Evolutionary conservation across 768 basidiomycete genomes (phyloP), one percentile per base, ranked within the genome.

Genomic region (Hygrophorus pudorinus): DNA sequence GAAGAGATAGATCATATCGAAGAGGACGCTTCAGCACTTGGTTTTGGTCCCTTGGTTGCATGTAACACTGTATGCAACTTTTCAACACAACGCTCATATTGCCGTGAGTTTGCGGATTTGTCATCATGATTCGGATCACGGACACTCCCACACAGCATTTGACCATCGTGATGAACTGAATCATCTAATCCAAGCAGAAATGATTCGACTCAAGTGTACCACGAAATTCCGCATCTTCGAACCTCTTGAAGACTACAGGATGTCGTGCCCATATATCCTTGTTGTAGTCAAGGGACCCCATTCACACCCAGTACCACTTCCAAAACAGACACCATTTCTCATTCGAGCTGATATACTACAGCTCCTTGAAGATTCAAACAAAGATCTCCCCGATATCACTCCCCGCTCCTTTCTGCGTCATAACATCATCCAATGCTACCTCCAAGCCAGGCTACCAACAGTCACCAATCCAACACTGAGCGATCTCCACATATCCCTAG

Each of bases 401-500:
- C 53, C 53, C 0, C 45, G 57, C 2, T 33, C 43, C 1, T 54
- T 62, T 27, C 30, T 62, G 0, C 43, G 52, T 1, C 56, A 62
- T 38, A 52, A 57, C 7, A 27, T 48, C 1, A 36, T 53, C 4
- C 38, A 48, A 20, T 24, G 48, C 2, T 53, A 48, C 24, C 49
- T 61, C 11, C 5, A 5, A 18, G 4, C 11, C 20, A 7, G 4
- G 18, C 4, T 48, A 54, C n/a, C n/a, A n/a, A n/a, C n/a, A n/a
- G n/a, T n/a, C n/a, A n/a, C n/a, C n/a, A n/a, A n/a, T 30, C 57
- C 54, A 6, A 4, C 46, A 11, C 30, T 60, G 1, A 51, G 42
- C n/a, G 42, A 59, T 20, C 50, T 59, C n/a, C 59, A 62, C 42
- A 20, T 50, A 2, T 62, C 59, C 0, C 48, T 62, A 5, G 55